phyloP scores from a whole-genome alignment of 2,329 filamentous ascomycete genomes.

The Colletotrichum acutatum region DNA sequence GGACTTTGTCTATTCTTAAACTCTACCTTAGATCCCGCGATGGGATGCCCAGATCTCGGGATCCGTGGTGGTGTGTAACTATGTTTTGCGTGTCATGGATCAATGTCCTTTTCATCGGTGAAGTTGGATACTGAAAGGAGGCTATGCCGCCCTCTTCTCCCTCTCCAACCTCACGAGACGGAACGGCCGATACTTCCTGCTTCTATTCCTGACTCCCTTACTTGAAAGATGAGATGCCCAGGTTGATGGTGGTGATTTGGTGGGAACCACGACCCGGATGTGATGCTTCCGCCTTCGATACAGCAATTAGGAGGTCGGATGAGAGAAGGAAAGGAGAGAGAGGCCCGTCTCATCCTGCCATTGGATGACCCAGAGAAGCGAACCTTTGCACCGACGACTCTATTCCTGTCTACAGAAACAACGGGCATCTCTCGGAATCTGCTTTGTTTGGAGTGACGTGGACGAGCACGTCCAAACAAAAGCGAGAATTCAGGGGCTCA shows the following conservation, averaged over 20 bases:
- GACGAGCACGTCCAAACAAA: neutral
- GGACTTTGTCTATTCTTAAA: neutral
- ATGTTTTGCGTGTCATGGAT: neutral
- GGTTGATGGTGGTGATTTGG: neutral
- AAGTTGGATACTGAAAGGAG: no score
- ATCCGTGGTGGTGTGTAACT: neutral
- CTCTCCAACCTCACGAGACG: no score
- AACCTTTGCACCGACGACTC: neutral
- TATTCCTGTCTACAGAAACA: neutral
- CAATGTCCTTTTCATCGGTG: no score
- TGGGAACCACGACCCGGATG: neutral
- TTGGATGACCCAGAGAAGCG: neutral
- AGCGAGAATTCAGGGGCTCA: neutral
- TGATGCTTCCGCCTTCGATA: neutral
- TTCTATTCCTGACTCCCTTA: neutral
- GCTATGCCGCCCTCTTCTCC: no score
- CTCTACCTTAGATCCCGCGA: neutral
- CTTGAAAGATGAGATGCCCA: neutral
- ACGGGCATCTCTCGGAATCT: neutral
- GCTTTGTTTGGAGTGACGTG: neutral
- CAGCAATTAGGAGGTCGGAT: neutral
- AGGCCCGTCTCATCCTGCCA: neutral
- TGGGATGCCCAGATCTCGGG: neutral
- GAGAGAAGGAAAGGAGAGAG: neutral
- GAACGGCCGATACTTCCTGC: neutral